These are phyloP conservation scores for Simplicillium aogashimaense DNA, from an alignment of 2,329 filamentous ascomycete genomes.

Conservation along the genomic window DNA sequence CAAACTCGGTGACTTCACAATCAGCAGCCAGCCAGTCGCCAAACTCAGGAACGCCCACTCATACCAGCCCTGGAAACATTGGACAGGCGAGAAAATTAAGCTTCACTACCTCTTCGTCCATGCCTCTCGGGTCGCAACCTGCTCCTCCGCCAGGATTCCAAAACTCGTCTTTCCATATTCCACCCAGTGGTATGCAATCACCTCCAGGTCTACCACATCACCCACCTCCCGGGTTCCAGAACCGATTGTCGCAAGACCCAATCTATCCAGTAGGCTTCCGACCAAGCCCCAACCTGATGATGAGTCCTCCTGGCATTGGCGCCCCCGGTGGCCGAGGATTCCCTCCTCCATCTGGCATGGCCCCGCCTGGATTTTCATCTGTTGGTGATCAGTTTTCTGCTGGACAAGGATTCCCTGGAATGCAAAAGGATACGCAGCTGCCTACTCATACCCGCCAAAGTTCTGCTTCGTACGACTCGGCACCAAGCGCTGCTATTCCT, in stretches of 20 bases:
- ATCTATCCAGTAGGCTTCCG: conserved; percentile 38
- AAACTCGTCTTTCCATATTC: conserved; percentile 40
- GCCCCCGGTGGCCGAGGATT: conserved; percentile 25
- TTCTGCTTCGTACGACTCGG: conserved; percentile 55
- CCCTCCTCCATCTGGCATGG: conserved; percentile 27
- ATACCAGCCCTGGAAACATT: conserved; percentile 55
- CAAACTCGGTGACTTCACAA: conserved; percentile 61
- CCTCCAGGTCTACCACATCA: conserved; percentile 26
- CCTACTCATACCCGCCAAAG: conserved; percentile 64
- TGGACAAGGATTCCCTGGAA: conserved; percentile 16
- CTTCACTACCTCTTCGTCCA: conserved; percentile 20
- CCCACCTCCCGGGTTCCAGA: conserved; percentile 41
- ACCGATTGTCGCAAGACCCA: conserved; percentile 43
- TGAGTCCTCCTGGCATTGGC: conserved; percentile 40
- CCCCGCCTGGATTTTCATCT: conserved; percentile 26
- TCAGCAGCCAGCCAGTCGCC: conserved; percentile 49
- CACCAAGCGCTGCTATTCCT: conserved; percentile 48
- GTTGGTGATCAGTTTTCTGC: conserved; percentile 20
- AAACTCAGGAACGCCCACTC: conserved; percentile 51
- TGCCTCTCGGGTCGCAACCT: conserved; percentile 15
- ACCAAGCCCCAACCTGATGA: conserved; percentile 33
- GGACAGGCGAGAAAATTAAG: conserved; percentile 55
- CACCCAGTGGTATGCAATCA: conserved; percentile 43
- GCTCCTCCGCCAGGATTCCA: conserved; percentile 48
- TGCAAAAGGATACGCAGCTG: conserved; percentile 22